These are phyloP conservation scores for Aeschynomene evenia DNA, from an alignment of 306 rosid genomes.

Conservation along the genomic window DNA sequence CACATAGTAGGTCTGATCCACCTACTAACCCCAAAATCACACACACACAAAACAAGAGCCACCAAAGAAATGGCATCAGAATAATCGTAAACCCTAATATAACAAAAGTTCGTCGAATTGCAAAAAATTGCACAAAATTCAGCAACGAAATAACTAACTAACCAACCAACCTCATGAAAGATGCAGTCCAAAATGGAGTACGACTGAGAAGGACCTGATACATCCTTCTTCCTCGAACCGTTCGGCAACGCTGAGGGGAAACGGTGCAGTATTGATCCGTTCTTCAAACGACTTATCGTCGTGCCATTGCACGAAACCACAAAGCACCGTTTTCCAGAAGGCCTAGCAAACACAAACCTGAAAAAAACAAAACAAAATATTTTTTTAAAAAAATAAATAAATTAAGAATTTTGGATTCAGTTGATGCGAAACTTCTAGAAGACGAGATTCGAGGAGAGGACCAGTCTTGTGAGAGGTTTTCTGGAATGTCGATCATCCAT, in stretches of 20 bases:
- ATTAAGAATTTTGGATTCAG: constrained; percentile 45
- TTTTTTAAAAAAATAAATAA: neutral
- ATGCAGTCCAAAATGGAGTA: constrained; percentile 86
- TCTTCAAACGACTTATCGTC: constrained; percentile 74
- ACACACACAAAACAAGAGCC: neutral
- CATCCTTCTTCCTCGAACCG: constrained; percentile 61
- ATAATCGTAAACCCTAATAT: too few species aligned
- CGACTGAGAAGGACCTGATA: constrained; percentile 60
- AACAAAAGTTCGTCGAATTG: too few species aligned
- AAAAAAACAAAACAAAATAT: constrained; percentile 20
- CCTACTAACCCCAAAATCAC: constrained; percentile 40
- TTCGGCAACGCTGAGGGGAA: constrained; percentile 87
- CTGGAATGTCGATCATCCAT: constrained; percentile 96
- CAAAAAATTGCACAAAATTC: too few species aligned
- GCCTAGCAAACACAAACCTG: constrained; percentile 90
- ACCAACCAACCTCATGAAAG: constrained; percentile 71
- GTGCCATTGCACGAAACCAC: constrained; percentile 82
- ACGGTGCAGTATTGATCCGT: constrained; percentile 78
- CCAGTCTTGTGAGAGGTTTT: constrained; percentile 68
- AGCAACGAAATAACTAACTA: neutral
- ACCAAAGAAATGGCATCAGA: neutral
- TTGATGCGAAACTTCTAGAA: neutral
- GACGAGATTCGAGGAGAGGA: constrained; percentile 4
- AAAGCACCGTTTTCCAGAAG: constrained; percentile 88
- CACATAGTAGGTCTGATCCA: constrained; percentile 88